These are phyloP conservation scores for Selenicereus undatus DNA, from an alignment of 148 eudicot genomes.

Conservation along the genomic window DNA sequence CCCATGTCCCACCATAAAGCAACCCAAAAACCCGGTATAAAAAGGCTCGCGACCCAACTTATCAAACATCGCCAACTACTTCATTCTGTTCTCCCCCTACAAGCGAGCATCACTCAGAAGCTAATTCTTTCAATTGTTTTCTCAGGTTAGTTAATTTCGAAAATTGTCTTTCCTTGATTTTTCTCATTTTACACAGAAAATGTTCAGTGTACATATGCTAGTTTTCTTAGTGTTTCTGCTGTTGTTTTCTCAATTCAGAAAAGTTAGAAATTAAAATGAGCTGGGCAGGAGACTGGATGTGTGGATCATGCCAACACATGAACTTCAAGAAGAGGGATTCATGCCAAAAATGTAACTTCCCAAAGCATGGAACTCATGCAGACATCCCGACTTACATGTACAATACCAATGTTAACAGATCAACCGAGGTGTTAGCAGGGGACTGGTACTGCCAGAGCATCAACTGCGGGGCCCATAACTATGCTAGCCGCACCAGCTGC, in stretches of 20 bases:
- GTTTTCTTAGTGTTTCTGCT: neutral
- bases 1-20: neutral
- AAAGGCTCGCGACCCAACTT: neutral
- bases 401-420: constrained; percentile 21
- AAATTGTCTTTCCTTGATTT: neutral
- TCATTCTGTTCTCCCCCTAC: neutral
- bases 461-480: constrained; percentile 70
- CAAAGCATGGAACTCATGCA: constrained; percentile 40
- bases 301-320: constrained; percentile 71
- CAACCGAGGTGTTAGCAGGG: constrained; percentile 52
- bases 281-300: constrained; percentile 87
- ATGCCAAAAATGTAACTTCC: constrained; percentile 63
- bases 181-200: neutral
- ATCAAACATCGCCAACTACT: constrained; percentile 1
- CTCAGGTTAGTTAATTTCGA: neutral
- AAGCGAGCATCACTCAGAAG: neutral
- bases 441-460: constrained; percentile 63
- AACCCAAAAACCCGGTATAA: neutral
- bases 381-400: constrained; percentile 37
- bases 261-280: constrained; percentile 37
- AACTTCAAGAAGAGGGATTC: constrained; percentile 78
- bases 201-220: neutral
- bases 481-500: constrained; percentile 62
- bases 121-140: neutral
- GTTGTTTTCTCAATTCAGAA: neutral